Conservation (phyloP, 495 filamentous ascomycete genomes). For the Xylaria palmicola region DNA sequence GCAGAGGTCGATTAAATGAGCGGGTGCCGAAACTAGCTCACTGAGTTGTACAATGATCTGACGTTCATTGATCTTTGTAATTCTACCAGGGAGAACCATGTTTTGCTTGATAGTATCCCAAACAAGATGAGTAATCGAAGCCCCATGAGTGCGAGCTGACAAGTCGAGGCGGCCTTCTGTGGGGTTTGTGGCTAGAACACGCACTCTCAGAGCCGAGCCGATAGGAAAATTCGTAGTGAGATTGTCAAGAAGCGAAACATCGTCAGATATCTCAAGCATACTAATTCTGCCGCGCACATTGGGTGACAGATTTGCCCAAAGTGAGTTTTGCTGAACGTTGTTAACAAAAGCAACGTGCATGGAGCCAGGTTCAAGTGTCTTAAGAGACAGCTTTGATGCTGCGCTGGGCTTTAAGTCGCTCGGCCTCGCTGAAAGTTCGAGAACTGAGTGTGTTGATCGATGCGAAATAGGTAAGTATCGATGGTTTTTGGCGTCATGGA, state of each 20-base stretch:
- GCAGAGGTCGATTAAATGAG: constrained; percentile 73
- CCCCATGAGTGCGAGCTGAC: constrained; percentile 60
- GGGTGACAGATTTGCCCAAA: constrained; percentile 92
- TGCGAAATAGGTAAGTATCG: constrained; percentile 90
- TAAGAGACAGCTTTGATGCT: constrained; percentile 62
- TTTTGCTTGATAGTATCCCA: constrained; percentile 69
- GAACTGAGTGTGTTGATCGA: constrained; percentile 73
- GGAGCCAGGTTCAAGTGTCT: constrained; percentile 70
- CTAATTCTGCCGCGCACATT: constrained; percentile 81
- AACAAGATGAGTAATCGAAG: constrained; percentile 55
- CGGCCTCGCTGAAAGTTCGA: constrained; percentile 85
- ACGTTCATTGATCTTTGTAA: constrained; percentile 83
- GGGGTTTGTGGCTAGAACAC: constrained; percentile 73
- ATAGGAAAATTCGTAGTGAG: constrained; percentile 82
- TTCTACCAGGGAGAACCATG: constrained; percentile 75
- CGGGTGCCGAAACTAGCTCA: constrained; percentile 67
- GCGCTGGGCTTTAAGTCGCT: constrained; percentile 54
- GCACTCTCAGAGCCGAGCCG: constrained; percentile 78
- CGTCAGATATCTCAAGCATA: constrained; percentile 79
- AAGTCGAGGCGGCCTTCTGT: constrained; percentile 76
- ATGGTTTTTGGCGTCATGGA: constrained; percentile 87
- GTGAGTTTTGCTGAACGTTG: constrained; percentile 69
- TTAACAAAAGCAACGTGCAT: constrained; percentile 82
- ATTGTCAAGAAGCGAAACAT: constrained; percentile 71
- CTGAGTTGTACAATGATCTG: constrained; percentile 83